phyloP scores from a whole-genome alignment of 2,329 filamentous ascomycete species.

The Penicillium sp. region DNA sequence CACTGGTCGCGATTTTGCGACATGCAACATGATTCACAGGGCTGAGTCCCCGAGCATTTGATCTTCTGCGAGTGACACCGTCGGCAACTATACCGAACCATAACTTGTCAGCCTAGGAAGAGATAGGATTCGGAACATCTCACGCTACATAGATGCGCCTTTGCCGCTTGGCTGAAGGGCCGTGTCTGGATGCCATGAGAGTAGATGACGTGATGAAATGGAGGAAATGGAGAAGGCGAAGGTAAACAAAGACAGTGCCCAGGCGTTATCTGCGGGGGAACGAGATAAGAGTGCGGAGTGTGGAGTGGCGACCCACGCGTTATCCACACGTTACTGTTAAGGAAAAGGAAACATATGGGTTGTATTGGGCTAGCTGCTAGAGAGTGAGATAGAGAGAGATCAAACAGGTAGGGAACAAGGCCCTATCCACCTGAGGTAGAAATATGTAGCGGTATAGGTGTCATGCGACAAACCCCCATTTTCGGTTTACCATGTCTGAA shows the following conservation, averaged over 20 bases:
- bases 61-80: conserved; percentile 41
- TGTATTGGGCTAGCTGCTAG: too few species aligned
- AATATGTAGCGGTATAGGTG: too few species aligned
- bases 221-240: neutral
- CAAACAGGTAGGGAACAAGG: too few species aligned
- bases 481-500: too few species aligned
- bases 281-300: neutral
- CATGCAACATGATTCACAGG: conserved; percentile 33
- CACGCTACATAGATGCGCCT: neutral
- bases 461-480: too few species aligned
- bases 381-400: too few species aligned
- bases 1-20: conserved; percentile 12
- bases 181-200: neutral
- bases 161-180: neutral
- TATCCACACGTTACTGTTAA: too few species aligned
- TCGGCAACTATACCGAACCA: conserved; percentile 24
- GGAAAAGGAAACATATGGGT: too few species aligned
- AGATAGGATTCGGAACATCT: neutral
- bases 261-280: neutral
- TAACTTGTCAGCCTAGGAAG: neutral
- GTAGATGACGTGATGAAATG: neutral
- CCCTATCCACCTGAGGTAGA: too few species aligned
- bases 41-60: conserved; percentile 38
- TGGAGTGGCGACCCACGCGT: too few species aligned
- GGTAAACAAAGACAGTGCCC: neutral